Evolutionary conservation across 2,329 filamentous ascomycete genomes (phyloP).

Genomic region (Calonectria honghensis): DNA sequence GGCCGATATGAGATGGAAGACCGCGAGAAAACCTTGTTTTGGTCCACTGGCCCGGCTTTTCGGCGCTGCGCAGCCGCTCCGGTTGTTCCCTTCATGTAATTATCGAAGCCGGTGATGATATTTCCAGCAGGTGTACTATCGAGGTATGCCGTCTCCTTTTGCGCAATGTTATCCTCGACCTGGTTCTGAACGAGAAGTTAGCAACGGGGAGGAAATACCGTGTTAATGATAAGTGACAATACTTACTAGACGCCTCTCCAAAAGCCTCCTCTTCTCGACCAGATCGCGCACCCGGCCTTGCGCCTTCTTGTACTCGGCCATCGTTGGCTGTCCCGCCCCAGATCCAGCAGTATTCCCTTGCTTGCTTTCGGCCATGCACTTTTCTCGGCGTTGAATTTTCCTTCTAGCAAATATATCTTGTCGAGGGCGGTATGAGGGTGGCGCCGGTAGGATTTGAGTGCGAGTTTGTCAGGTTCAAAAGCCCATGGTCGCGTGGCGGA

Average conservation of each 20-base stretch:
- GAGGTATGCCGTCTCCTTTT: slow-evolving; percentile 90
- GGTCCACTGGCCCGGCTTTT: slow-evolving; percentile 79
- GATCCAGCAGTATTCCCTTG: slow-evolving; percentile 48
- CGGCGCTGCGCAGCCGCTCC: slow-evolving; percentile 78
- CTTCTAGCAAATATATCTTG: neutral
- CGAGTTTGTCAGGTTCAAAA: slow-evolving; percentile 35
- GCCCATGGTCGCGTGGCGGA: slow-evolving; percentile 28
- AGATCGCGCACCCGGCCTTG: slow-evolving; percentile 69
- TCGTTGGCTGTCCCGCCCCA: slow-evolving; percentile 58
- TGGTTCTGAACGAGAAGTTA: slow-evolving; percentile 57
- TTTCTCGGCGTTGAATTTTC: neutral
- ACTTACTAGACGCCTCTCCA: slow-evolving; percentile 63
- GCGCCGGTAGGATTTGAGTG: slow-evolving; percentile 10
- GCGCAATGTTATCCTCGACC: slow-evolving; percentile 86
- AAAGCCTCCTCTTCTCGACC: slow-evolving; percentile 64
- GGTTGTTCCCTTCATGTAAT: slow-evolving; percentile 92
- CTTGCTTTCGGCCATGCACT: slow-evolving; percentile 61
- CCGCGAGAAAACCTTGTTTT: slow-evolving; percentile 83
- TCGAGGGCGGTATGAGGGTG: slow-evolving; percentile 1
- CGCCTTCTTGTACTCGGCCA: slow-evolving; percentile 71
- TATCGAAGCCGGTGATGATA: slow-evolving; percentile 98
- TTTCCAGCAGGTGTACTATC: slow-evolving; percentile 93
- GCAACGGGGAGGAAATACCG: neutral
- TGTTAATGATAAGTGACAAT: too few relatives aligned
- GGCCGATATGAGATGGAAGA: slow-evolving; percentile 78